These are phyloP conservation scores for Verbena officinalis DNA, from an alignment of 257 asterid genomes.

Conservation along the genomic window DNA sequence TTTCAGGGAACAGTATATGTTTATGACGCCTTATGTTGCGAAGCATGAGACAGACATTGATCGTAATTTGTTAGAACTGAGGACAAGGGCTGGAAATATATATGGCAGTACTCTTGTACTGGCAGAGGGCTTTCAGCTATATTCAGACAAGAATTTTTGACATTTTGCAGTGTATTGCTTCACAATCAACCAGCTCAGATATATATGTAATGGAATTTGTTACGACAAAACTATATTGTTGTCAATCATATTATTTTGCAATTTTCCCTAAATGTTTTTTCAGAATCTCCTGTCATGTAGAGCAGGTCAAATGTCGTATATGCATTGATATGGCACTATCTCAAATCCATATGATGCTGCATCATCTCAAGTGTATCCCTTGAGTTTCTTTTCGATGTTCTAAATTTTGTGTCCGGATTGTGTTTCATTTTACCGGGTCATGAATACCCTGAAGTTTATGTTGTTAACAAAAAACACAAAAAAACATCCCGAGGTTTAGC, in stretches of 20 bases:
- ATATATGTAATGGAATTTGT: slow-evolving; percentile 38
- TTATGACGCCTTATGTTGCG: slow-evolving; percentile 72
- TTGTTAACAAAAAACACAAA: too few species aligned
- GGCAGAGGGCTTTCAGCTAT: slow-evolving; percentile 67
- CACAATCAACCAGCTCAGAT: slow-evolving; percentile 80
- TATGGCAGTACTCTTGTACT: slow-evolving; percentile 52
- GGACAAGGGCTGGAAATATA: slow-evolving; percentile 85
- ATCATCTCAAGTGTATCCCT: neutral
- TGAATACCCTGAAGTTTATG: too few species aligned
- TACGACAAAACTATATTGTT: neutral
- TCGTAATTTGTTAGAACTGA: slow-evolving; percentile 74
- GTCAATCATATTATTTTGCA: slow-evolving; percentile 1
- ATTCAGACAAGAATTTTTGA: slow-evolving; percentile 87
- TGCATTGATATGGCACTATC: neutral
- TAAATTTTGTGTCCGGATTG: too few species aligned
- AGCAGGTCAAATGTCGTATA: slow-evolving; percentile 15
- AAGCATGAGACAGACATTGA: slow-evolving; percentile 94
- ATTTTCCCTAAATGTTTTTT: neutral
- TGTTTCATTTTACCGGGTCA: too few species aligned
- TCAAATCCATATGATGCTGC: neutral
- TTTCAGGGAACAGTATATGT: slow-evolving; percentile 94
- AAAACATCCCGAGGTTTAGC: too few species aligned
- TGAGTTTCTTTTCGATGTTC: neutral
- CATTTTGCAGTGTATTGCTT: slow-evolving; percentile 78
- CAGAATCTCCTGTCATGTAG: neutral